These are phyloP conservation scores for Scutellaria barbata DNA, from an alignment of 257 asterid genomes.

Conservation along the genomic window DNA sequence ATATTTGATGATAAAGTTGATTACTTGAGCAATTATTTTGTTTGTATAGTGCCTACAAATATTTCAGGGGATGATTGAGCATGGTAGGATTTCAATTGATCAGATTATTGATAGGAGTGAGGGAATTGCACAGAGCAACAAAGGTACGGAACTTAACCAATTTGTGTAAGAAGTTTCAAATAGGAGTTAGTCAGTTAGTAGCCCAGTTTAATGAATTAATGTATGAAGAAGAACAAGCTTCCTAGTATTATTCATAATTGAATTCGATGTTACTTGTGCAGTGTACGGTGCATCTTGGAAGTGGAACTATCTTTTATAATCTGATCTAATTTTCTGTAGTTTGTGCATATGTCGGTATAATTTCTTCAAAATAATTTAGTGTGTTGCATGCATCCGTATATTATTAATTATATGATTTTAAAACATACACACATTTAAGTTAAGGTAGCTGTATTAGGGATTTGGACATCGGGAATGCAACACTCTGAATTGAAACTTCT, in stretches of 20 bases:
- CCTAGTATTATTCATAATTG: slow-evolving; percentile 36
- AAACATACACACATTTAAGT: no score
- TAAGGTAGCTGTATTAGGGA: no score
- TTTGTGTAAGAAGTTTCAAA: no score
- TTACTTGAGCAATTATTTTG: background rate
- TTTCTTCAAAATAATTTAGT: slow-evolving; percentile 19
- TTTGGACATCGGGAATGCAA: background rate
- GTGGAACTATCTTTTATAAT: background rate
- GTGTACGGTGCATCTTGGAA: background rate
- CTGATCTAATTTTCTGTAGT: background rate
- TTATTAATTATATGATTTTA: background rate
- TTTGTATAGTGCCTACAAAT: slow-evolving; percentile 64
- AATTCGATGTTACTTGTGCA: slow-evolving; percentile 8
- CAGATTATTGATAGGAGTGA: slow-evolving; percentile 68
- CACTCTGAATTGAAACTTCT: no score
- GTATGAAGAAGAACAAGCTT: no score
- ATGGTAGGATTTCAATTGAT: slow-evolving; percentile 80
- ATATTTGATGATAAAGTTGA: slow-evolving; percentile 30
- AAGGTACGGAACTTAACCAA: no score
- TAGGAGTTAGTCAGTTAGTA: no score
- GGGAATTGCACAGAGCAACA: slow-evolving; percentile 40
- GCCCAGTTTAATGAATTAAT: no score
- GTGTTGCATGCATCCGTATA: background rate
- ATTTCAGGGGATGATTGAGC: slow-evolving; percentile 79
- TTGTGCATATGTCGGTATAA: background rate